phyloP scores from a whole-genome alignment of 805 yeast species.

The Kurtzmaniella cleridarum region DNA sequence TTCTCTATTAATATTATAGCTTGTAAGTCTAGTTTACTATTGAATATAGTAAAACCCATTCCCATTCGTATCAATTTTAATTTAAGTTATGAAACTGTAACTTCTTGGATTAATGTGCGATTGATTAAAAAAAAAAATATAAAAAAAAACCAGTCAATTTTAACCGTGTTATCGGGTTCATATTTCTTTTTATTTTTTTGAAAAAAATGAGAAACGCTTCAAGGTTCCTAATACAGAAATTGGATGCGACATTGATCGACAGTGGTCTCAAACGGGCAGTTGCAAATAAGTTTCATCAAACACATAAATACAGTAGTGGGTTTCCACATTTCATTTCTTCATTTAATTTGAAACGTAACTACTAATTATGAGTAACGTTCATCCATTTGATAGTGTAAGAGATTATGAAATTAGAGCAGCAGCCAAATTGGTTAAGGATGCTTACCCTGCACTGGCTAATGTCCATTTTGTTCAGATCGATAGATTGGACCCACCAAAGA shows the following conservation, averaged over 20 bases:
- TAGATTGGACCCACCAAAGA: constrained; percentile 74
- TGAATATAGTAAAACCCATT: too few species aligned
- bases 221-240: too few species aligned
- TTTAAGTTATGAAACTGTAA: background rate
- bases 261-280: too few species aligned
- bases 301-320: background rate
- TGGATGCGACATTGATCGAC: too few species aligned
- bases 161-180: too few species aligned
- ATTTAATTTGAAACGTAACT: constrained; percentile 2
- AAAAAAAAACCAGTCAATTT: too few species aligned
- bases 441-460: constrained; percentile 44
- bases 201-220: too few species aligned
- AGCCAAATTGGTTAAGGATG: constrained; percentile 55
- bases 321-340: background rate
- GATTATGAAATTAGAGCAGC: constrained; percentile 56
- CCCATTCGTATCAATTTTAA: background rate
- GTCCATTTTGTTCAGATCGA: constrained; percentile 66
- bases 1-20: too few species aligned
- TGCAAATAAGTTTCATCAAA: background rate
- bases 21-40: too few species aligned
- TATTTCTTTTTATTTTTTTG: too few species aligned
- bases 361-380: constrained; percentile 16
- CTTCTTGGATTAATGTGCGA: background rate
- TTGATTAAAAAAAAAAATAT: too few species aligned
- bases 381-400: constrained; percentile 57